Evolutionary conservation across 2,329 filamentous ascomycete genomes (phyloP).

Genomic region (Sporothrix inflata): DNA sequence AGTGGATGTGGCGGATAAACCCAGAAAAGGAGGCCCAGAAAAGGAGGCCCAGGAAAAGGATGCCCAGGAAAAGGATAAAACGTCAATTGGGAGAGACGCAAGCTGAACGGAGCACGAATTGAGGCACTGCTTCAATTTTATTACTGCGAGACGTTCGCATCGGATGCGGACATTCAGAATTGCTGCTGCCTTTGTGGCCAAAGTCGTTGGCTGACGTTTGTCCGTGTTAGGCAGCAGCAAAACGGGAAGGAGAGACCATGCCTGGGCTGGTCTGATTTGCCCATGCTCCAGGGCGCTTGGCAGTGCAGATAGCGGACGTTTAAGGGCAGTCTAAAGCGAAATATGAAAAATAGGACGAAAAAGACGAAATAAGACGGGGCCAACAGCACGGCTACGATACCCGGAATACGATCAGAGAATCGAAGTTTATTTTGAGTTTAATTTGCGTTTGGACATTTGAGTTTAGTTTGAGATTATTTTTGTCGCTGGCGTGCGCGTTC

Average conservation of each 20-base stretch:
- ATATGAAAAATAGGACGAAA: background rate
- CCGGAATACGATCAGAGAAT: background rate
- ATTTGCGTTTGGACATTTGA: background rate
- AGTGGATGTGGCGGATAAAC: background rate
- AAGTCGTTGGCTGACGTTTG: constrained; percentile 22
- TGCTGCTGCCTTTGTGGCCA: constrained; percentile 21
- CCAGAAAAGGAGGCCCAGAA: background rate
- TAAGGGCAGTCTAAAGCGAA: background rate
- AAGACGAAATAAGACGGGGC: constrained; percentile 9
- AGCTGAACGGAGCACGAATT: constrained; percentile 2
- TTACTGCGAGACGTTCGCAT: background rate
- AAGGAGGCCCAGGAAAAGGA: background rate
- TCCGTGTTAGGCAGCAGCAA: constrained; percentile 25
- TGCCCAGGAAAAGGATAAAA: background rate
- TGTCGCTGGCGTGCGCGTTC: background rate
- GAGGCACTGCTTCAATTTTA: background rate
- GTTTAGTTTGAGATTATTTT: background rate
- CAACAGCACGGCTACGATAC: background rate
- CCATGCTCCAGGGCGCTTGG: background rate
- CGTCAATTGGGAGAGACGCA: background rate
- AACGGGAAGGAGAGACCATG: constrained; percentile 5
- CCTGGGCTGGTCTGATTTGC: background rate
- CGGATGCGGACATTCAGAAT: background rate
- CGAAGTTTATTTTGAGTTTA: constrained; percentile 2
- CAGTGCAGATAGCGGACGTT: background rate